These are phyloP conservation scores for Halteria grandinella DNA, from an alignment of 73 alveolate genomes.

Conservation along the genomic window DNA sequence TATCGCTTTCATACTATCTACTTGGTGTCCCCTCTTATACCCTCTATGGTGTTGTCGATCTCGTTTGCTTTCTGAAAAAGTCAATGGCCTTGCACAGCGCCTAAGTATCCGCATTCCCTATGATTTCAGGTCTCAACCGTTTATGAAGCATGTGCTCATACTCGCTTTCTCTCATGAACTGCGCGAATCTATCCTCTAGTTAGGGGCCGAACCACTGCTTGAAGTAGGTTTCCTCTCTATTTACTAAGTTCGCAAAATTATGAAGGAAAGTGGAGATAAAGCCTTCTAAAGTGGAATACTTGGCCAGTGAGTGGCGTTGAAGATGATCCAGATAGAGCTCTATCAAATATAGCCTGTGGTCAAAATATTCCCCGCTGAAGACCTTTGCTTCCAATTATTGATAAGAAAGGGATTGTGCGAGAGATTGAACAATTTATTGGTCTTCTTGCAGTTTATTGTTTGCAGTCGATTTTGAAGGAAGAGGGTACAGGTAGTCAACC, in stretches of 20 bases:
- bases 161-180: constrained; percentile 28
- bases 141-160: constrained; percentile 35
- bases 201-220: not conserved
- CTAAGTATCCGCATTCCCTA: not conserved
- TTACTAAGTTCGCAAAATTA: not conserved
- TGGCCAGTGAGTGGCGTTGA: not conserved
- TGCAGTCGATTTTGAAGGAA: too few species aligned
- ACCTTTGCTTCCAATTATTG: too few species aligned
- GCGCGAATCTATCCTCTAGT: not conserved
- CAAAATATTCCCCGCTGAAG: constrained; percentile 48
- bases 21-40: too few species aligned
- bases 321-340: constrained; percentile 31
- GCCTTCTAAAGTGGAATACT: constrained; percentile 7
- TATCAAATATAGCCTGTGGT: constrained; percentile 34
- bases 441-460: too few species aligned
- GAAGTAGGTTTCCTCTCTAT: constrained; percentile 6
- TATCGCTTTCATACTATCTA: too few species aligned
- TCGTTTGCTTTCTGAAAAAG: not conserved
- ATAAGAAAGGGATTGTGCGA: too few species aligned
- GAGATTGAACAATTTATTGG: too few species aligned
- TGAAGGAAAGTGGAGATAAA: constrained; percentile 24
- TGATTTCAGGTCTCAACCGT: constrained; percentile 14
- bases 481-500: too few species aligned
- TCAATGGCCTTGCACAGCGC: constrained; percentile 32
- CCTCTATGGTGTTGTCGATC: not conserved